Conservation (phyloP, 2,329 filamentous ascomycete species). For the Neoascochyta sp. region DNA sequence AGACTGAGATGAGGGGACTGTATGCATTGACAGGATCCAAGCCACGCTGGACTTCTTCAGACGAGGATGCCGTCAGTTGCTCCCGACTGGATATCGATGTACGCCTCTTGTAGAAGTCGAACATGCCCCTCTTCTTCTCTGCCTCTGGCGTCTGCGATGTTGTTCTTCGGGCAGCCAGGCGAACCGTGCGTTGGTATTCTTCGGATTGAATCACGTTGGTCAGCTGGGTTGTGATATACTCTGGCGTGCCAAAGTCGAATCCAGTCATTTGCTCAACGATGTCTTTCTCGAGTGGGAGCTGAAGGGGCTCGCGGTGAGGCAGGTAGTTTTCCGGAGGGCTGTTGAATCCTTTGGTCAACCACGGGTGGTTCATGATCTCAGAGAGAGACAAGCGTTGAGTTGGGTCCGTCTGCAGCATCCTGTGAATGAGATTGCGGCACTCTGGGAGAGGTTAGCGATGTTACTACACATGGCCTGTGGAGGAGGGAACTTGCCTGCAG, state of each 20-base stretch:
- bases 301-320: conserved; percentile 77
- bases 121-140: conserved; percentile 84
- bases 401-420: conserved; percentile 95
- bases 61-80: conserved; percentile 77
- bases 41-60: conserved; percentile 77
- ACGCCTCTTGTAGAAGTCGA: conserved; percentile 94
- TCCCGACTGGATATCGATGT: conserved; percentile 88
- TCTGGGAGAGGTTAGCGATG: conserved; percentile 52
- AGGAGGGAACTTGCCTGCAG: conserved; percentile 62
- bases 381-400: conserved; percentile 78
- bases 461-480: not conserved
- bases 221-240: conserved; percentile 77
- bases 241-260: conserved; percentile 90
- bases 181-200: conserved; percentile 85
- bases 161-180: conserved; percentile 64
- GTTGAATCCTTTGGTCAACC: conserved; percentile 91
- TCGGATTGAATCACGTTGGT: conserved; percentile 86
- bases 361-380: conserved; percentile 92
- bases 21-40: conserved; percentile 90
- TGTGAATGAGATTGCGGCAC: conserved; percentile 85
- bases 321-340: conserved; percentile 85
- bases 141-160: conserved; percentile 54
- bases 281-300: conserved; percentile 74
- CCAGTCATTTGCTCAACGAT: conserved; percentile 94
- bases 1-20: conserved; percentile 86